A percentile compares a stretch with the other conserved stretches of the same genome.
Conservation (phyloP, 2,329 filamentous ascomycete species). For the Pestalotiopsis sp. region DNA sequence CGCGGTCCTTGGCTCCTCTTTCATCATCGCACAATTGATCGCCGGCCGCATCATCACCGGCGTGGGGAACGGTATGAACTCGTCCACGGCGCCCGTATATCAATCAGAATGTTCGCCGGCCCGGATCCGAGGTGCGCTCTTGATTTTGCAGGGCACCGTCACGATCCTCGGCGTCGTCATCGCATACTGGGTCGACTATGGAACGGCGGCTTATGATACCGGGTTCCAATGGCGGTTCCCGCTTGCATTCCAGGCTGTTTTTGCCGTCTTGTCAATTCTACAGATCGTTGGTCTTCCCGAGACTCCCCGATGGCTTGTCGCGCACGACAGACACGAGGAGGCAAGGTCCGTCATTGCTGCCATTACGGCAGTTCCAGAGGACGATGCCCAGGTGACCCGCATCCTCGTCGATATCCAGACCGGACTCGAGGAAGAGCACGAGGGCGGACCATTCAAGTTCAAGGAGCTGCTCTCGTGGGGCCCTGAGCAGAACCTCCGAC, state of each 20-base stretch:
- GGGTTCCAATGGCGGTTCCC: conserved; percentile 8
- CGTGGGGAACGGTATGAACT: conserved; percentile 39
- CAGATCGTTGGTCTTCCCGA: conserved; percentile 37
- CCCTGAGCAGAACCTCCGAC: conserved; percentile 24
- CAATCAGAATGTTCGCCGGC: conserved; percentile 34
- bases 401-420: conserved; percentile 19
- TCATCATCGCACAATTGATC: conserved; percentile 41
- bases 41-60: conserved; percentile 46
- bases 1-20: conserved; percentile 38
- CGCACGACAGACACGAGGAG: conserved; percentile 31
- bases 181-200: conserved; percentile 35
- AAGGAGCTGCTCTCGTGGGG: conserved; percentile 23
- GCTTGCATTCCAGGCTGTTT: conserved; percentile 24
- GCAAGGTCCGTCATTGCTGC: conserved; percentile 21
- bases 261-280: conserved; percentile 36
- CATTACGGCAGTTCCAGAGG: conserved; percentile 15
- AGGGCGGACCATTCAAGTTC: conserved; percentile 21
- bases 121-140: conserved; percentile 45
- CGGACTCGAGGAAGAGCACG: conserved; percentile 18
- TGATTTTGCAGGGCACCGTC: conserved; percentile 49
- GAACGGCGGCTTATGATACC: not conserved
- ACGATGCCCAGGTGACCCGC: conserved; percentile 18
- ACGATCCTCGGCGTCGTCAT: conserved; percentile 46
- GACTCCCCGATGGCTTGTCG: conserved; percentile 36
- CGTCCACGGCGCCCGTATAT: conserved; percentile 40